Percentiles rank a stretch among this genome's conserved stretches.
phyloP scores from a whole-genome alignment of 2,329 filamentous ascomycete genomes.

The Pezicula rhizophila region DNA sequence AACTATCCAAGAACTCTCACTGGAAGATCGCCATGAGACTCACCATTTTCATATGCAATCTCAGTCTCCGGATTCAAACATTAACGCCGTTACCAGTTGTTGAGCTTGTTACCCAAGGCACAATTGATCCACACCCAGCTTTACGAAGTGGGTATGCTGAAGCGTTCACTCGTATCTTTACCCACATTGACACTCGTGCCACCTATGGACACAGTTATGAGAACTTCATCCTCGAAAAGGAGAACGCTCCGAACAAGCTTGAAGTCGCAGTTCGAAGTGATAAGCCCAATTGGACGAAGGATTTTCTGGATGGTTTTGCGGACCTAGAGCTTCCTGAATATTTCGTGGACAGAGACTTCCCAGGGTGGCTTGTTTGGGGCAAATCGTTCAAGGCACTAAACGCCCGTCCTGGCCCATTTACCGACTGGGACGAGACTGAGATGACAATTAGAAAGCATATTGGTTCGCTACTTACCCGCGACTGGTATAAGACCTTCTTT shows the following conservation, averaged over 20 bases:
- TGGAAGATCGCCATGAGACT: conserved; percentile 95
- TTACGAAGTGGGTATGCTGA: conserved; percentile 76
- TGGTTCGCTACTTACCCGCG: conserved; percentile 69
- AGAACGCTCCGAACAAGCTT: conserved; percentile 71
- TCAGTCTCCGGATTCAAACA: conserved; percentile 86
- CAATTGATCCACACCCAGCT: conserved; percentile 85
- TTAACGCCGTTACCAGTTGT: conserved; percentile 78
- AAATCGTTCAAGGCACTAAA: conserved; percentile 77
- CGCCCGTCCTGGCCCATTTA: conserved; percentile 60
- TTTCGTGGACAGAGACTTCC: conserved; percentile 85
- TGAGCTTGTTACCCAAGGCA: conserved; percentile 73
- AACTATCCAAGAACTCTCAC: conserved; percentile 71
- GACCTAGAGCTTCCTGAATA: conserved; percentile 70
- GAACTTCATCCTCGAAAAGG: conserved; percentile 77
- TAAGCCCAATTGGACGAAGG: conserved; percentile 71
- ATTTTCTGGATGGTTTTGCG: conserved; percentile 73
- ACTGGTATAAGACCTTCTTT: conserved; percentile 86
- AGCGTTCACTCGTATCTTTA: conserved; percentile 70
- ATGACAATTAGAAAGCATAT: conserved; percentile 69
- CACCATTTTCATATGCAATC: conserved; percentile 81
- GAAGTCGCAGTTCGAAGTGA: conserved; percentile 67
- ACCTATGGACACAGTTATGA: conserved; percentile 81
- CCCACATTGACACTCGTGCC: conserved; percentile 80
- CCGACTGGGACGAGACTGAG: conserved; percentile 75
- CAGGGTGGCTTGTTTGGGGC: conserved; percentile 95